Conservation (phyloP, 495 filamentous ascomycete genomes). For the Daldinia decipiens region DNA sequence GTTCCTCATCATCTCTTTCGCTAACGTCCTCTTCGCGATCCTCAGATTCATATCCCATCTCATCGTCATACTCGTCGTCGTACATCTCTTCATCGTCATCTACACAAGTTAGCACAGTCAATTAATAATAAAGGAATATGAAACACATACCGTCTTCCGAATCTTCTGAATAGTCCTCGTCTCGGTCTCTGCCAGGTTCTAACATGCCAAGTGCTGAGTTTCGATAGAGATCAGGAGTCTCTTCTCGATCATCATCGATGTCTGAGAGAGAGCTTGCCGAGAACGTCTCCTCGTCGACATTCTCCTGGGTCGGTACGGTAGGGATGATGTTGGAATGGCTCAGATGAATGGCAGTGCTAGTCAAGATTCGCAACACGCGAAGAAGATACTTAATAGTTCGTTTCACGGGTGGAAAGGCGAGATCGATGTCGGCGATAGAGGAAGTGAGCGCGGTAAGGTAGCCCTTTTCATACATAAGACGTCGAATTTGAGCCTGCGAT, state of each 20-base stretch:
- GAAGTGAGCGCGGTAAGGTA: slow-evolving; percentile 86
- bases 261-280: slow-evolving; percentile 91
- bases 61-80: slow-evolving; percentile 83
- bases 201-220: slow-evolving; percentile 96
- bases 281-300: slow-evolving; percentile 87
- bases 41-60: slow-evolving; percentile 85
- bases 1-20: slow-evolving; percentile 81
- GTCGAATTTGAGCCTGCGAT: slow-evolving; percentile 80
- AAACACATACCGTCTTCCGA: slow-evolving; percentile 66
- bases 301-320: slow-evolving; percentile 70
- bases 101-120: slow-evolving; percentile 48
- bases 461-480: slow-evolving; percentile 97
- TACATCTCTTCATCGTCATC: slow-evolving; percentile 81
- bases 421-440: slow-evolving; percentile 95
- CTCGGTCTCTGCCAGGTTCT: slow-evolving; percentile 78
- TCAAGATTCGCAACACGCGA: slow-evolving; percentile 84
- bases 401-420: slow-evolving; percentile 93
- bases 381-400: slow-evolving; percentile 96
- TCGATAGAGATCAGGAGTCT: slow-evolving; percentile 96
- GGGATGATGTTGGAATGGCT: slow-evolving; percentile 80
- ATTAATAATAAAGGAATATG: not conserved
- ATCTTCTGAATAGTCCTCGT: slow-evolving; percentile 73
- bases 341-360: slow-evolving; percentile 83
- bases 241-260: slow-evolving; percentile 86
- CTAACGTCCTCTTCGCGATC: slow-evolving; percentile 90